Evolutionary conservation across 1,284 basidiomycete genomes (phyloP), one percentile per base, ranked within the genome.

Genomic region (Xanthoconium separans): DNA sequence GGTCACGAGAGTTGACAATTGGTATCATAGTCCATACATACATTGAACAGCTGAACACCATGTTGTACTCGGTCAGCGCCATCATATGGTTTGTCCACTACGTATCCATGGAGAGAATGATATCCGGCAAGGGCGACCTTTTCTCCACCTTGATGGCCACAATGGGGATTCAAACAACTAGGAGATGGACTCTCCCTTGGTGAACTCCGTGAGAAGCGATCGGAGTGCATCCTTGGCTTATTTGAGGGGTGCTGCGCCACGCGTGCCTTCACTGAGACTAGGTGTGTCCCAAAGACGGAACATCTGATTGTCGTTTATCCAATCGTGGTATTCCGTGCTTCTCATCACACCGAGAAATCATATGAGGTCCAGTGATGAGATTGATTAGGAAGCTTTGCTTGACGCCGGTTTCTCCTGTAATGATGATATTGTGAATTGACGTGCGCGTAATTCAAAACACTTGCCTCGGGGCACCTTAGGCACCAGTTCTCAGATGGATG

Each of bases 261-360:
- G 56, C 4, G 63, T 55, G 43, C 68, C 70, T 37, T 70, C 70
- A 31, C 66, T 56, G 10, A 70, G 54, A 37, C 68, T 68, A 2
- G 70, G 69, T 0, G 69, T 72, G 36, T 69, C 66, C 66, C 69
- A 69, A 33, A 72, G 65, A 45, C 69, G 66, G 50, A 59, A 71
- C 16, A 45, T 59, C 41, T 68, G 65, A 7, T 34, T 51, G 15
- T 57, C 49, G 27, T 42, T 50, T 33, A 46, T 54, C 55, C 61
- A 68, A 24, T 68, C 57, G 31, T 72, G 57, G 40, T 44, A 62
- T 34, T 58, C 55, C 29, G 57, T 58, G 27, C 62, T 59, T 40
- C 41, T 50, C 45, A 70, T 72, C 13, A 70, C 70, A 2, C 70
- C 67, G 30, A 63, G 55, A 43, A 63, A 30, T 68, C 65, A 41